phyloP scores from a whole-genome alignment of 2,329 filamentous ascomycete genomes.

The Beauveria australis region DNA sequence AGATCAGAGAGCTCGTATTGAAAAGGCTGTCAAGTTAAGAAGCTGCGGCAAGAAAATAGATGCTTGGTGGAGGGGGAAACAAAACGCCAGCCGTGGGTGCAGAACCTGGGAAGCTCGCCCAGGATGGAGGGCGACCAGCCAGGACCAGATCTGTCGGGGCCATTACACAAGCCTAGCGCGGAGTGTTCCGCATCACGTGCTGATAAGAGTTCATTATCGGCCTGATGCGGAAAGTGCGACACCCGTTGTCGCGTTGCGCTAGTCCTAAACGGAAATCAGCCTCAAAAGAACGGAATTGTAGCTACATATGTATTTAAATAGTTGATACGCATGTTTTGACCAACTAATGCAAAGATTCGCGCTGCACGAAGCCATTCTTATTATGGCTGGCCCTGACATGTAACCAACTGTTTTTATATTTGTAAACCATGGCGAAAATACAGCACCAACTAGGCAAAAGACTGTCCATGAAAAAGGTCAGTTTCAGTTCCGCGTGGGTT shows the following conservation, averaged over 20 bases:
- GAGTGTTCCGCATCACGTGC: slow-evolving; percentile 27
- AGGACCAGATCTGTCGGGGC: slow-evolving; percentile 26
- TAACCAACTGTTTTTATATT: too few relatives aligned
- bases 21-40: slow-evolving; percentile 15
- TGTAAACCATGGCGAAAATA: too few relatives aligned
- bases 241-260: neutral
- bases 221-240: slow-evolving; percentile 5
- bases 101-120: slow-evolving; percentile 28
- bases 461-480: too few relatives aligned
- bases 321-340: too few relatives aligned
- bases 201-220: slow-evolving; percentile 20
- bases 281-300: too few relatives aligned
- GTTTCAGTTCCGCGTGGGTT: too few relatives aligned
- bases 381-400: too few relatives aligned
- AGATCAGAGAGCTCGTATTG: neutral
- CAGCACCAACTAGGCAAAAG: too few relatives aligned
- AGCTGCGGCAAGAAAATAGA: slow-evolving; percentile 12
- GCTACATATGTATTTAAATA: too few relatives aligned
- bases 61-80: slow-evolving; percentile 6
- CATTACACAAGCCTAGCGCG: slow-evolving; percentile 21
- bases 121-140: slow-evolving; percentile 24
- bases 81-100: slow-evolving; percentile 21
- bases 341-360: too few relatives aligned
- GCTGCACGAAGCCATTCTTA: too few relatives aligned
- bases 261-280: neutral